Conservation (phyloP, 139 green algal species). For the Prasinococcaceae sp. region DNA sequence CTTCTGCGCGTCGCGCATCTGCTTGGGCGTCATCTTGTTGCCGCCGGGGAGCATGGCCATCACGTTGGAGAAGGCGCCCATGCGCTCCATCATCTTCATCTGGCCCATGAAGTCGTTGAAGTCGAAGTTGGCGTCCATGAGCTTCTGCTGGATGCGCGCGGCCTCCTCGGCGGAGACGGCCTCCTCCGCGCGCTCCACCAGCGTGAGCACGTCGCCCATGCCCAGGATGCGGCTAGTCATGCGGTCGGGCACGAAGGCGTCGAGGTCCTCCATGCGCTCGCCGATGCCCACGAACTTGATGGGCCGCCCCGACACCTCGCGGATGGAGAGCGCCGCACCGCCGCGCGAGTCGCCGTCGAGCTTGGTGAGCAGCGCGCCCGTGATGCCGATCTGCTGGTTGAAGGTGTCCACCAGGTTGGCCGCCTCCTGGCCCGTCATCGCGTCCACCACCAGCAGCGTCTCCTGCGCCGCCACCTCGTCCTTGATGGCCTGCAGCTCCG, state of each 20-base stretch:
- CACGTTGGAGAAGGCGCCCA: slow-evolving; percentile 68
- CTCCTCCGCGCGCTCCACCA: slow-evolving; percentile 85
- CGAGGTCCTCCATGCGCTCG: slow-evolving; percentile 88
- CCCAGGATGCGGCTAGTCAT: slow-evolving; percentile 87
- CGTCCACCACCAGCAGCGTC: slow-evolving; percentile 93
- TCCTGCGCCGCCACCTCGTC: slow-evolving; percentile 61
- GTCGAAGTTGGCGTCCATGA: slow-evolving; percentile 89
- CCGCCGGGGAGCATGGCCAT: slow-evolving; percentile 85
- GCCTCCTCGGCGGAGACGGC: slow-evolving; percentile 48
- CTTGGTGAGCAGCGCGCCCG: slow-evolving; percentile 92
- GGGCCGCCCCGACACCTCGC: slow-evolving; percentile 75
- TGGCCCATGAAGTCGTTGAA: slow-evolving; percentile 98
- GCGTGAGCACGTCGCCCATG: slow-evolving; percentile 90
- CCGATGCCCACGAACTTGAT: slow-evolving; percentile 97
- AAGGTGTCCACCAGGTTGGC: slow-evolving; percentile 75
- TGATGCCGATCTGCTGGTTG: slow-evolving; percentile 43
- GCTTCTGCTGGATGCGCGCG: slow-evolving; percentile 42
- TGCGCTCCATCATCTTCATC: slow-evolving; percentile 77
- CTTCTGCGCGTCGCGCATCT: slow-evolving; percentile 68
- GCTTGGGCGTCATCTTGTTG: slow-evolving; percentile 25
- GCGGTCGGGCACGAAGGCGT: slow-evolving; percentile 95
- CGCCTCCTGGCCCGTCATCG: slow-evolving; percentile 92
- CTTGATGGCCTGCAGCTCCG: slow-evolving; percentile 70
- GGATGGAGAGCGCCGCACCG: slow-evolving; percentile 80
- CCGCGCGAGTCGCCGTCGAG: slow-evolving; percentile 91